Conservation (phyloP, 805 yeast species). For the Hyphopichia homilentoma region DNA sequence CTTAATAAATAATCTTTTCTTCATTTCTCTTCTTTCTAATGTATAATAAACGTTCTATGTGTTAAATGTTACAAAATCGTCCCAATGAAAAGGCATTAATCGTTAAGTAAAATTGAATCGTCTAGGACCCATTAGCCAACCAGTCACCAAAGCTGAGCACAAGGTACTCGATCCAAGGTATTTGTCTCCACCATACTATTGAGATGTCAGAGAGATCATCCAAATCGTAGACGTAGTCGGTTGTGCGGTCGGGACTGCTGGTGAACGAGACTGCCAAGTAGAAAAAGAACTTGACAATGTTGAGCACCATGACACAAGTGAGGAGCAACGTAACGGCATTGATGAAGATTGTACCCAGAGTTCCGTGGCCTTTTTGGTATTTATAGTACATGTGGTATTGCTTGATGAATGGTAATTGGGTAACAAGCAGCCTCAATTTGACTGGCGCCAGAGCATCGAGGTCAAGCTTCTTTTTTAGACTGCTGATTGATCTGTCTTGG, state of each 20-base stretch:
- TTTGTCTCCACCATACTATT: conserved; percentile 29
- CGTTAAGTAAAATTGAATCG: not conserved
- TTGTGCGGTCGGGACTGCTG: no score
- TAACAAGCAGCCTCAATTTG: conserved; percentile 13
- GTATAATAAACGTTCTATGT: conserved; percentile 5
- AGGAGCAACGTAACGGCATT: conserved; percentile 20
- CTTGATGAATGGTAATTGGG: conserved; percentile 26
- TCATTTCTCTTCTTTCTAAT: conserved; percentile 3
- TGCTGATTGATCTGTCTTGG: conserved; percentile 19
- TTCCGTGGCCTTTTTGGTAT: conserved; percentile 20
- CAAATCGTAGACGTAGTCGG: conserved; percentile 9
- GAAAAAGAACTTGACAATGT: conserved; percentile 13
- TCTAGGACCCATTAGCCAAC: conserved; percentile 3
- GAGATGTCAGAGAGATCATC: conserved; percentile 5
- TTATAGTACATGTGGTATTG: conserved; percentile 23
- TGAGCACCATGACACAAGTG: conserved; percentile 15
- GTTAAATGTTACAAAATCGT: conserved; percentile 3
- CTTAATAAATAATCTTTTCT: not conserved
- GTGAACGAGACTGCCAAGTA: conserved; percentile 8
- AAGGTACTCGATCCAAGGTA: conserved; percentile 27
- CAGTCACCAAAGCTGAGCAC: conserved; percentile 18
- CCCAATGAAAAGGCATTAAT: not conserved
- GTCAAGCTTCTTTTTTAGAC: conserved; percentile 13
- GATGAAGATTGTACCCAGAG: conserved; percentile 14
- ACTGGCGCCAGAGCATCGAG: conserved; percentile 3